Evolutionary conservation across 1,284 basidiomycete species (phyloP).

Genomic region (Apiotrichum gracile): DNA sequence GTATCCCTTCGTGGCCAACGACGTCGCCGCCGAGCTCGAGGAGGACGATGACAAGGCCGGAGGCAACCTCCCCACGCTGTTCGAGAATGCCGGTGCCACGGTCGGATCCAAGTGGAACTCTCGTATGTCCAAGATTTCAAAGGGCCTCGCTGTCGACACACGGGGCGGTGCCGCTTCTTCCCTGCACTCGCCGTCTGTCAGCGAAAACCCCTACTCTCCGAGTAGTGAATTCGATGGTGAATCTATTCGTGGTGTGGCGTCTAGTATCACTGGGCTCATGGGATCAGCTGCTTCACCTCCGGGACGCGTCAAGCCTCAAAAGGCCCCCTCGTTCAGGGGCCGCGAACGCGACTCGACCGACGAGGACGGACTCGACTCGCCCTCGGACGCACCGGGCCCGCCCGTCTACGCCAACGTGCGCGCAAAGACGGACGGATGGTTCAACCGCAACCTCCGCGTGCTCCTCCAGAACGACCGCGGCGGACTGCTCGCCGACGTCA

Average conservation of each 20-base stretch:
- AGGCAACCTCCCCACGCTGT: slow-evolving; percentile 12
- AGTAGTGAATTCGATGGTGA: slow-evolving; percentile 15
- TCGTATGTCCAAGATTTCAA: slow-evolving; percentile 15
- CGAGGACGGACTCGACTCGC: slow-evolving; percentile 6
- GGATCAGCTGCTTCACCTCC: slow-evolving; percentile 9
- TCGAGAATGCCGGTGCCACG: slow-evolving; percentile 12
- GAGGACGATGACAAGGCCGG: slow-evolving; percentile 27
- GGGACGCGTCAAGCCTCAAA: background rate
- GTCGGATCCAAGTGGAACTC: slow-evolving; percentile 13
- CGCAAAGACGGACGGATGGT: slow-evolving; percentile 38
- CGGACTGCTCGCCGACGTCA: slow-evolving; percentile 21
- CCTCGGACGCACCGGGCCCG: slow-evolving; percentile 18
- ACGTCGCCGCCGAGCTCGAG: slow-evolving; percentile 39
- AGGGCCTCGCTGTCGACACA: slow-evolving; percentile 19
- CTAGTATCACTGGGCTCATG: slow-evolving; percentile 13
- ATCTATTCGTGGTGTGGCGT: slow-evolving; percentile 2
- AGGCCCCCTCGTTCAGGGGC: slow-evolving; percentile 6
- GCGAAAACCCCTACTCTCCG: slow-evolving; percentile 5
- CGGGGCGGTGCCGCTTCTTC: background rate
- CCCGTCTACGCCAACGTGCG: slow-evolving; percentile 32
- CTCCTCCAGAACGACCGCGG: slow-evolving; percentile 29
- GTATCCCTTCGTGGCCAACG: slow-evolving; percentile 42
- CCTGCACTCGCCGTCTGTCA: background rate
- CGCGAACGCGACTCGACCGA: background rate
- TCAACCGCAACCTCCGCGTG: slow-evolving; percentile 30